These are phyloP conservation scores for Viola pubescens DNA, from an alignment of 441 rosid genomes.

Conservation along the genomic window DNA sequence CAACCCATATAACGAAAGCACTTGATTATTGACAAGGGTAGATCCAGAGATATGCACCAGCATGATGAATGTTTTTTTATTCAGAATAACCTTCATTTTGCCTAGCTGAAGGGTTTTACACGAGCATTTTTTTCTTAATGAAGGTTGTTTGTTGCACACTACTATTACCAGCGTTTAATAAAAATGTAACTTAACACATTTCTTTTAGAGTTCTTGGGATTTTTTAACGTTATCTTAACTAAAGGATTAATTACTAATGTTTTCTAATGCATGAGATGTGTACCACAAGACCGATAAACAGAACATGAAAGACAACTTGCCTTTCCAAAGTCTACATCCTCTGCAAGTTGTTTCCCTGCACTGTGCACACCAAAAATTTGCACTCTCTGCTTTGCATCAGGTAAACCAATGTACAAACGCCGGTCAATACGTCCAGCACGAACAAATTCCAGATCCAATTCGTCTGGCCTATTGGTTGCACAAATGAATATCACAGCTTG, in stretches of 20 bases:
- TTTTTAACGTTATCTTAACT: too few relatives aligned
- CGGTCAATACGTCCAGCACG: slow-evolving; percentile 92
- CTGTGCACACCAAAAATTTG: slow-evolving; percentile 90
- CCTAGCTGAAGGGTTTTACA: too few relatives aligned
- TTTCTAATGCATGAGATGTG: background rate
- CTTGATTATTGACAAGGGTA: too few relatives aligned
- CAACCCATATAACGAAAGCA: too few relatives aligned
- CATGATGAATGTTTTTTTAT: too few relatives aligned
- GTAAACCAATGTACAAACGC: slow-evolving; percentile 88
- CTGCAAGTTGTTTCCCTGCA: slow-evolving; percentile 72
- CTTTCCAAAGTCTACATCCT: slow-evolving; percentile 78
- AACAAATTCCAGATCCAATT: slow-evolving; percentile 88
- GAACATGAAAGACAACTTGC: slow-evolving; percentile 24
- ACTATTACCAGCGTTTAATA: too few relatives aligned
- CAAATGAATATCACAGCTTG: slow-evolving; percentile 99
- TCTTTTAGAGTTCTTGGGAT: too few relatives aligned
- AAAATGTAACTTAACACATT: too few relatives aligned
- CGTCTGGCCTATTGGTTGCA: slow-evolving; percentile 97
- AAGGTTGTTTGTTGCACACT: too few relatives aligned
- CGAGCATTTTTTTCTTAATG: too few relatives aligned
- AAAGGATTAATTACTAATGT: background rate
- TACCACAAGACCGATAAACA: background rate
- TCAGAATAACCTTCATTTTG: too few relatives aligned
- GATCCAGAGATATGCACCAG: too few relatives aligned
- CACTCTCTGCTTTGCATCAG: slow-evolving; percentile 86